phyloP scores from a whole-genome alignment of 1,284 basidiomycete species.

The Ceratobasidium sp. region DNA sequence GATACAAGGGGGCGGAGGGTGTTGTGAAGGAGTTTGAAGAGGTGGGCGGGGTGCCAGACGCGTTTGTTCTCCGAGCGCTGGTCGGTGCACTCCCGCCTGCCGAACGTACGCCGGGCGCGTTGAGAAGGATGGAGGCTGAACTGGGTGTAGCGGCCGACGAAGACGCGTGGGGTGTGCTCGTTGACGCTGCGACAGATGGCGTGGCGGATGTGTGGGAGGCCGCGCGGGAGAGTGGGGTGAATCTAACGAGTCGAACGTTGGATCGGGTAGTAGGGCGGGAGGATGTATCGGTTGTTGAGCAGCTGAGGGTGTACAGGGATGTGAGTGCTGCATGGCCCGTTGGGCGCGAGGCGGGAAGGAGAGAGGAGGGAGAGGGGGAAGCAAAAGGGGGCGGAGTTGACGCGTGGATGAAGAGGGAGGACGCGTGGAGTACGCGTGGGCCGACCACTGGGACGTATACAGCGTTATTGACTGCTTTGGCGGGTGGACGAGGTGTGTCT shows the following conservation, averaged over 20 bases:
- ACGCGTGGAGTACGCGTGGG: constrained; percentile 32
- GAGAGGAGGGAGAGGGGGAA: background rate
- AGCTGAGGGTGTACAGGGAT: constrained; percentile 16
- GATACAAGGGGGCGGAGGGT: background rate
- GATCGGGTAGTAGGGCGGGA: constrained; percentile 16
- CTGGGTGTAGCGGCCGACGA: constrained; percentile 29
- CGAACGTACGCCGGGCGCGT: background rate
- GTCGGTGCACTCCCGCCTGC: constrained; percentile 5
- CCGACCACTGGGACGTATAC: constrained; percentile 33
- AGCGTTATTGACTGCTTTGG: constrained; percentile 26
- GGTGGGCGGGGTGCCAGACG: constrained; percentile 23
- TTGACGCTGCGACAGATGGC: constrained; percentile 14
- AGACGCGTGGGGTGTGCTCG: constrained; percentile 21
- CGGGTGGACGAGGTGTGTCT: constrained; percentile 11
- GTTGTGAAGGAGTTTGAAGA: constrained; percentile 23
- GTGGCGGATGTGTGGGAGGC: constrained; percentile 27
- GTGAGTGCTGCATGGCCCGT: constrained; percentile 27
- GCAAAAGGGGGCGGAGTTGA: background rate
- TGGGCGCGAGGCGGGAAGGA: background rate
- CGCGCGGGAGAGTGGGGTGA: constrained; percentile 27
- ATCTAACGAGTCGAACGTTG: constrained; percentile 23
- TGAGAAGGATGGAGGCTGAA: constrained; percentile 16
- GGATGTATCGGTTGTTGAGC: constrained; percentile 28
- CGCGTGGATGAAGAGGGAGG: constrained; percentile 37
- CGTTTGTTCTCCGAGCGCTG: constrained; percentile 16